phyloP scores from a whole-genome alignment of 352 stramenopile species.

The Thalassiosira exigua region DNA sequence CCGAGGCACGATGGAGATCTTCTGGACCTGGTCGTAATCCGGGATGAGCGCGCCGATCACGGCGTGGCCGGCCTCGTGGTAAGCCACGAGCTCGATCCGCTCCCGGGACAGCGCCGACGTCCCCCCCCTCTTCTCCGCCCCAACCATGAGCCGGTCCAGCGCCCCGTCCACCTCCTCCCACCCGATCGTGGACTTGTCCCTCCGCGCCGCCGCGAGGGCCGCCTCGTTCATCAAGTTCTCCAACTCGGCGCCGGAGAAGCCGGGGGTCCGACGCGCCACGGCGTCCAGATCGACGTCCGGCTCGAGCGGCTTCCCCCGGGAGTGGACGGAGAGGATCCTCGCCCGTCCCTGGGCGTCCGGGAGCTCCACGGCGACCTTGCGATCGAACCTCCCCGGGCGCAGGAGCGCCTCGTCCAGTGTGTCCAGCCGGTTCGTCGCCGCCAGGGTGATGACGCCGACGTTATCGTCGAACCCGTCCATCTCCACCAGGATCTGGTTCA shows the following conservation, averaged over 20 bases:
- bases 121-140: slow-evolving; percentile 87
- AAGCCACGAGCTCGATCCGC: slow-evolving; percentile 85
- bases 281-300: slow-evolving; percentile 86
- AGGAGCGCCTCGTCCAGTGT: slow-evolving; percentile 95
- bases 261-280: slow-evolving; percentile 84
- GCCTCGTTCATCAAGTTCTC: slow-evolving; percentile 90
- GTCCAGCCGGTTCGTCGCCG: slow-evolving; percentile 95
- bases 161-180: slow-evolving; percentile 89
- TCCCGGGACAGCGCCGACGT: slow-evolving; percentile 62
- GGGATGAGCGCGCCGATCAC: slow-evolving; percentile 84
- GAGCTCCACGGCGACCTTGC: slow-evolving; percentile 94
- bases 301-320: slow-evolving; percentile 85
- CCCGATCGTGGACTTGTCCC: slow-evolving; percentile 83
- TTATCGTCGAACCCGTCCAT: slow-evolving; percentile 91
- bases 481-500: slow-evolving; percentile 88
- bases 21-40: slow-evolving; percentile 88
- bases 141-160: slow-evolving; percentile 88
- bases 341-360: slow-evolving; percentile 91
- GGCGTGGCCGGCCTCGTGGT: slow-evolving; percentile 88
- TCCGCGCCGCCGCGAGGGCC: slow-evolving; percentile 84
- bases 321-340: slow-evolving; percentile 95
- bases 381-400: slow-evolving; percentile 95
- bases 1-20: slow-evolving; percentile 87
- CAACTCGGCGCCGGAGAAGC: slow-evolving; percentile 87
- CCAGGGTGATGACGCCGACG: slow-evolving; percentile 94